Evolutionary conservation across 306 rosid genomes (phyloP).

Genomic region (Luffa acutangula): DNA sequence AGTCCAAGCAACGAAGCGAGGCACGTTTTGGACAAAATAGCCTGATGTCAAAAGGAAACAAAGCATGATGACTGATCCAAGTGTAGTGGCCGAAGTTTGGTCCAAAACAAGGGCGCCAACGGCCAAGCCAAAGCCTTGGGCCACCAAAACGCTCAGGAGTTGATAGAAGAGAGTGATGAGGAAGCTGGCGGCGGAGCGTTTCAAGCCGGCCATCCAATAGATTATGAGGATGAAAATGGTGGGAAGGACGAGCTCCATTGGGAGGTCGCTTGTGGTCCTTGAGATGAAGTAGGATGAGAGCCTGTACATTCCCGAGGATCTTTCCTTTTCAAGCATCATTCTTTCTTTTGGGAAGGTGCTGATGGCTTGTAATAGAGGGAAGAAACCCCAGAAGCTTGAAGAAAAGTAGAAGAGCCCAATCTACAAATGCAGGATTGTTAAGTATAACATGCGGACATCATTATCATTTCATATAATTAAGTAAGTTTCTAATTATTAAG

Average conservation of each 20-base stretch:
- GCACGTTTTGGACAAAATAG: conserved; percentile 52
- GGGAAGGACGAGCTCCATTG: conserved; percentile 63
- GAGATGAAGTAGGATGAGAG: conserved; percentile 66
- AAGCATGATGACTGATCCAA: conserved; percentile 56
- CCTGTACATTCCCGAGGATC: conserved; percentile 63
- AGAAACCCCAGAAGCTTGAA: conserved; percentile 56
- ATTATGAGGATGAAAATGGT: conserved; percentile 30
- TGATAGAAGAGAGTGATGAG: conserved; percentile 20
- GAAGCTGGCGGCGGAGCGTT: conserved; percentile 12
- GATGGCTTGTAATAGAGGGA: conserved; percentile 52
- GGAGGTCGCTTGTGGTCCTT: conserved; percentile 38
- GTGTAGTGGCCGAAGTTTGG: conserved; percentile 37
- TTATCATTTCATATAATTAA: no score
- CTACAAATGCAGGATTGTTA: conserved; percentile 21
- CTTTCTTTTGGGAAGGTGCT: conserved; percentile 60
- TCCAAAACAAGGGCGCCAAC: conserved; percentile 55
- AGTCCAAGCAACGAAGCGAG: conserved; percentile 45
- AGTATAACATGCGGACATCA: background rate
- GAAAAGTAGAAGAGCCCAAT: conserved; percentile 47
- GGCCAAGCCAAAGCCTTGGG: conserved; percentile 68
- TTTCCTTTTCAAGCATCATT: conserved; percentile 50
- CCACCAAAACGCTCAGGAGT: conserved; percentile 36
- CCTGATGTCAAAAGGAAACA: conserved; percentile 48
- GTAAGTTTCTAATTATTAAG: no score
- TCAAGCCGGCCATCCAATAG: conserved; percentile 57